Evolutionary conservation across 2,329 filamentous ascomycete genomes (phyloP), one percentile per base, ranked within the genome.

Genomic region (Stagonosporopsis cucurbitacearum): DNA sequence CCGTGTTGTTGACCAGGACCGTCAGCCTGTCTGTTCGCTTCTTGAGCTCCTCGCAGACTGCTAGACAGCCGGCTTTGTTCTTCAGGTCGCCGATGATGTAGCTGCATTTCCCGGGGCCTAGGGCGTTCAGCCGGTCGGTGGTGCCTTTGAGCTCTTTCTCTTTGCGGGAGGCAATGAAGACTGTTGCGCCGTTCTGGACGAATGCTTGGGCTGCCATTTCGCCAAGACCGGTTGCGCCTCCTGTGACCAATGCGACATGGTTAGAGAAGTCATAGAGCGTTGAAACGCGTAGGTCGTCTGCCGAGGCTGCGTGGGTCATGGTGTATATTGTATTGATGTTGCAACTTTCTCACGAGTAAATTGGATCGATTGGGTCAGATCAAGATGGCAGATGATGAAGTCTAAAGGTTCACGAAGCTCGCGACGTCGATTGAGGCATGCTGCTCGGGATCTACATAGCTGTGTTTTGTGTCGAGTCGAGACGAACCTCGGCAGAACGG

Each of bases 171-270:
- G 81, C 81, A 58, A 84, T 83, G 67, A 82, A 79, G 45, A 84
- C 81, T 12, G 72, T 80, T 6, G 81, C 80, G 23, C 81, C 81
- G 57, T 83, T 83, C 50, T 80, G 75, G 20, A 83, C 76, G 58
- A 80, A 83, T 11, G 80, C 81, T 66, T 83, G 80, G 1, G 81
- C 82, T 42, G 82, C 82, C 81, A 83, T 83, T 62, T 82, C 81
- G 49, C 80, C 80, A 44, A 82, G 77, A 4, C 80, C 80, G 51
- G 80, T 81, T 9, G 80, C 80, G 50, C 80, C 80, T 56, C 80
- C 80, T 19, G 80, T 82, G 54, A 82, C 77, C 62, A 82, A 78
- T 58, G 79, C 80, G 58, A 81, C 72, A 57, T 77, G 71, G 11
- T 61, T 62, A 19, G 62, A 53, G 66, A 75, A 75, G 58, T 66